phyloP scores from a whole-genome alignment of 345 rosid genomes.

The Bruguiera gymnorhiza region DNA sequence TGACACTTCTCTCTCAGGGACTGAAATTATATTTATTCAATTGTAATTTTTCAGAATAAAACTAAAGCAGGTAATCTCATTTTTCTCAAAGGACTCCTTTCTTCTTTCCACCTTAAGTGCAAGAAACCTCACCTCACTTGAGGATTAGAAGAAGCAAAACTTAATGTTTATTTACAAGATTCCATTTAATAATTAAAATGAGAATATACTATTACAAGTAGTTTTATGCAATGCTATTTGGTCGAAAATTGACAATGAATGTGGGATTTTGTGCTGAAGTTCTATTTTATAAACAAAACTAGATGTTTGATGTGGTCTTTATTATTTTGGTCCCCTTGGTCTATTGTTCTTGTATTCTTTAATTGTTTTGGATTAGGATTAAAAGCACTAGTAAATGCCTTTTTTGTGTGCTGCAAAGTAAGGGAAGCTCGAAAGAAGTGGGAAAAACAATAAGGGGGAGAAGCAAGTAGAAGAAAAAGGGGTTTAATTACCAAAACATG shows the following conservation, averaged over 20 bases:
- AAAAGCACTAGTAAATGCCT: not conserved
- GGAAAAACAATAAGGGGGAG: no score
- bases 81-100: constrained; percentile 92
- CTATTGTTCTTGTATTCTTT: not conserved
- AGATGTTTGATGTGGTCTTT: not conserved
- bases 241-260: no score
- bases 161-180: constrained; percentile 34
- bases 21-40: constrained; percentile 18
- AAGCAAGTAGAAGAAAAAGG: no score
- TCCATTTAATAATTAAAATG: not conserved
- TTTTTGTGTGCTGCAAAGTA: not conserved
- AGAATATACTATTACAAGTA: not conserved
- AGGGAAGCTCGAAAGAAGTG: no score
- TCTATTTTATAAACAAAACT: no score
- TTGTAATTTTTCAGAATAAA: constrained; percentile 59
- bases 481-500: no score
- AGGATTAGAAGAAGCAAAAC: constrained; percentile 79
- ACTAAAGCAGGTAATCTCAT: constrained; percentile 75
- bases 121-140: constrained; percentile 68
- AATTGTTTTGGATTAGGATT: not conserved
- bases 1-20: constrained; percentile 3
- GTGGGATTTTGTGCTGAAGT: no score
- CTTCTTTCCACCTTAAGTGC: constrained; percentile 73
- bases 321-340: not conserved
- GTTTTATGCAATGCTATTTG: no score